Conservation (phyloP, 2,329 filamentous ascomycete genomes). For the Dactylellina leptospora region DNA sequence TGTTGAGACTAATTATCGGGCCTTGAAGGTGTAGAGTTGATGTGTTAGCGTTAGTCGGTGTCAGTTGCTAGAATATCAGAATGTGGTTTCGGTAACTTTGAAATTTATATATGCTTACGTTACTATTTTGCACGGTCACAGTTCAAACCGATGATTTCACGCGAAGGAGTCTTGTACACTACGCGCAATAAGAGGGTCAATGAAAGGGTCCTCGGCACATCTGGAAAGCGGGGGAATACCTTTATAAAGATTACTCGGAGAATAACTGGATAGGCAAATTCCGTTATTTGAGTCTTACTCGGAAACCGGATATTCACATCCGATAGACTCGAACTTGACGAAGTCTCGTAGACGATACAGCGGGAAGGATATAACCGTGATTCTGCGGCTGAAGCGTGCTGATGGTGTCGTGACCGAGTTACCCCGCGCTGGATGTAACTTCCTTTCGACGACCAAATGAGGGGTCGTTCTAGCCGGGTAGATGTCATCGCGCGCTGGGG, state of each 20-base stretch:
- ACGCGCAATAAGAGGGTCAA: not conserved
- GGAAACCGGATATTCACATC: no score
- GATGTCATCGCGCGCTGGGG: slow-evolving; percentile 47
- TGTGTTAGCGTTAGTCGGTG: no score
- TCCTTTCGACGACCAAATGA: slow-evolving; percentile 11
- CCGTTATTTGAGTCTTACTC: no score
- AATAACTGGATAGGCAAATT: not conserved
- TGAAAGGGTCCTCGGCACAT: not conserved
- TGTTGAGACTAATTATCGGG: no score
- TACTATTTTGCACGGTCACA: no score
- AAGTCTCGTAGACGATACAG: slow-evolving; percentile 9
- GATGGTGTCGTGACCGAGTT: slow-evolving; percentile 22
- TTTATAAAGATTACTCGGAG: not conserved
- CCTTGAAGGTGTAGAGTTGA: no score
- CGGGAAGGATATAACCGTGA: slow-evolving; percentile 9
- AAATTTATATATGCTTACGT: no score
- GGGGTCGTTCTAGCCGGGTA: slow-evolving; percentile 36
- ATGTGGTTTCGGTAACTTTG: no score
- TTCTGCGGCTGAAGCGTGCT: slow-evolving; percentile 28
- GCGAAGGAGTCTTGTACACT: no score
- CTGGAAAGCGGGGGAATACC: no score
- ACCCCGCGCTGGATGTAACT: slow-evolving; percentile 25
- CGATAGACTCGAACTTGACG: not conserved
- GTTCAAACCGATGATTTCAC: no score
- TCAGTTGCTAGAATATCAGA: no score